Base-by-base conservation (phyloP, 768 basidiomycete species). In the Rhodotorula taiwanensis region DNA sequence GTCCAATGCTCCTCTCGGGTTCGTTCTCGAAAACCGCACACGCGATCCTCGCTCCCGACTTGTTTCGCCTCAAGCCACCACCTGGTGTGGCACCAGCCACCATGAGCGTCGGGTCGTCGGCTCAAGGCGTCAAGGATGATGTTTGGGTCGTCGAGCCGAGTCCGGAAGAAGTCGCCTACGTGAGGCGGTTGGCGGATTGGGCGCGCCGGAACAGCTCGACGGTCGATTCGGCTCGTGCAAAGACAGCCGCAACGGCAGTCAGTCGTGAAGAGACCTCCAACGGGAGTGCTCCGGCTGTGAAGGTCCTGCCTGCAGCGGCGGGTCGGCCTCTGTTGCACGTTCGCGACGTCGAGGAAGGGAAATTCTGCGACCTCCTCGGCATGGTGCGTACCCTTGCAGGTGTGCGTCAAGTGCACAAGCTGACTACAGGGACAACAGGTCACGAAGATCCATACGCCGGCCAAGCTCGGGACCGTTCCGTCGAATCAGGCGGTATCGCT, bases 341-440 rank as follows among this genome's bases (percentile, higher is more conserved):
- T 8, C 36, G 31, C 39, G 48, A 50, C 48, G 4, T 58, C 15
- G 6, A n/a, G 15, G 57, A 58, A n/a, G 49, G 49, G 13, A 23
- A 25, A 21, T 58, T 58, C 30, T 58, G 57, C 49, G 57, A 58
- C 34, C 1, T 58, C 39, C 5, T 58, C 48, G 57, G 39, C 3
- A 58, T 58, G 57, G 57, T 58, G 56, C 48, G 56, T 18, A n/a
- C n/a, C n/a, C n/a, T 18, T 23, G 20, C 20, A n/a, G 5, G 8
- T 6, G 23, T 6, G 23, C 44, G 23, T 55, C 31, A 30, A 28
- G 31, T 33, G 2, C 10, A 27, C 0, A 7, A 11, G 9, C 27
- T 3, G 47, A 16, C 31, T 14, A 18, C n/a, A n/a, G n/a, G n/a
- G n/a, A n/a, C n/a, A 5, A 11, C 42, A 63, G 48, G 36, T 63